Evolutionary conservation across 2,329 filamentous ascomycete species (phyloP).

Genomic region (Cercospora citrullina): DNA sequence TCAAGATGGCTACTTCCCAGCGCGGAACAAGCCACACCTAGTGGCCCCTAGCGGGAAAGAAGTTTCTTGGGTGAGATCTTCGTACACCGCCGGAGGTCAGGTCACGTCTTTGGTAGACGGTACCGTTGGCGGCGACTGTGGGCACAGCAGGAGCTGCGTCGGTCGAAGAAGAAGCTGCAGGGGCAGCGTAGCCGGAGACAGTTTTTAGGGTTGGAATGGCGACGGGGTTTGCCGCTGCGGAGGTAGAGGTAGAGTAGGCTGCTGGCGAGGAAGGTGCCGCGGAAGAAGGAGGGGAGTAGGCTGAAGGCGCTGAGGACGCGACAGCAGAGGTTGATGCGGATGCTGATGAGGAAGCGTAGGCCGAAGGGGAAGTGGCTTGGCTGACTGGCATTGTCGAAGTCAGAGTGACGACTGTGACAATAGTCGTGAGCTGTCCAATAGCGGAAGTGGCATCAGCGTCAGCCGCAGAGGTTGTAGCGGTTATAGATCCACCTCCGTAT

Average conservation of each 20-base stretch:
- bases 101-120: constrained; percentile 1
- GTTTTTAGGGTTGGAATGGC: constrained; percentile 2
- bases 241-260: constrained; percentile 14
- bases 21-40: constrained; percentile 5
- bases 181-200: background rate
- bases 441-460: background rate
- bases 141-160: constrained; percentile 3
- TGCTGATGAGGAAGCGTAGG: background rate
- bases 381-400: constrained; percentile 20
- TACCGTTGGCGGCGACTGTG: constrained; percentile 16
- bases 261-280: constrained; percentile 10
- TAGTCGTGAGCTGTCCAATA: constrained; percentile 16
- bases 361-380: constrained; percentile 9
- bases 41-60: background rate
- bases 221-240: background rate
- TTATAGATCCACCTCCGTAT: background rate
- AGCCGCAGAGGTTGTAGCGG: background rate
- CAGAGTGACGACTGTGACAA: constrained; percentile 24
- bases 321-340: background rate
- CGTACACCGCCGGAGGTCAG: background rate
- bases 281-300: constrained; percentile 6
- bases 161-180: background rate
- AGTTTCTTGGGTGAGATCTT: constrained; percentile 6
- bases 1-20: background rate
- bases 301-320: constrained; percentile 4